Conservation (phyloP, 2,329 filamentous ascomycete genomes). For the Beauveria bassiana region DNA sequence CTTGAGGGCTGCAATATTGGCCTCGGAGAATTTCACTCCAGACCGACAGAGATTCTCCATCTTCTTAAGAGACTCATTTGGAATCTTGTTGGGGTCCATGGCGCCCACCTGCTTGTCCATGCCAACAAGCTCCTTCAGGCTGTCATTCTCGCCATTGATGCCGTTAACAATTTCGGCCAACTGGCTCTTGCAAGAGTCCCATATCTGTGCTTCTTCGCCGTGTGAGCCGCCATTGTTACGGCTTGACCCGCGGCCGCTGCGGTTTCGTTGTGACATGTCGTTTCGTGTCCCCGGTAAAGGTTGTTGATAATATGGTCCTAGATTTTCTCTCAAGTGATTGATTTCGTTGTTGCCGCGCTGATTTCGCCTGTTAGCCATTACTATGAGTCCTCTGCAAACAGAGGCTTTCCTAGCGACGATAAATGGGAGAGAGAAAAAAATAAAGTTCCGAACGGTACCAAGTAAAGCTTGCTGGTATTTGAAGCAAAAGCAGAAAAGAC, state of each 20-base stretch:
- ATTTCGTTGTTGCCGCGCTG: slow-evolving; percentile 10
- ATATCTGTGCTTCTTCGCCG: slow-evolving; percentile 37
- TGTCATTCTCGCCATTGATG: slow-evolving; percentile 36
- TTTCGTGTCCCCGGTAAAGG: neutral
- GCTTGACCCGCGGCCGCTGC: slow-evolving; percentile 36
- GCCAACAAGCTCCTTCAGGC: slow-evolving; percentile 29
- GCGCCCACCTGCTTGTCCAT: slow-evolving; percentile 34
- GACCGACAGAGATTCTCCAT: slow-evolving; percentile 37
- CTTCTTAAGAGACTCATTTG: slow-evolving; percentile 29
- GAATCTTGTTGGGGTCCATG: slow-evolving; percentile 30
- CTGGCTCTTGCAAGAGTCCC: slow-evolving; percentile 33
- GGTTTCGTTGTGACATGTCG: slow-evolving; percentile 37
- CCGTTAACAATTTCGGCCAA: slow-evolving; percentile 31
- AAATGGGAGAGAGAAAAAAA: neutral
- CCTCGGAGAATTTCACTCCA: slow-evolving; percentile 34
- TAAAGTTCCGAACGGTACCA: neutral
- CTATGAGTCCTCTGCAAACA: slow-evolving; percentile 5
- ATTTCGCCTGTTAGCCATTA: slow-evolving; percentile 13
- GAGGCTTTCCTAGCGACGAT: neutral
- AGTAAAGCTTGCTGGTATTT: neutral
- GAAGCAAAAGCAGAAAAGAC: neutral
- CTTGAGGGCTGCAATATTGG: slow-evolving; percentile 29
- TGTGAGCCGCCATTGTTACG: slow-evolving; percentile 35
- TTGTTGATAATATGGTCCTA: slow-evolving; percentile 10
- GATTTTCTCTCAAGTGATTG: slow-evolving; percentile 9